Conservation (phyloP, 1,284 basidiomycete genomes). For the Mycosarcoma mackinlayi region DNA sequence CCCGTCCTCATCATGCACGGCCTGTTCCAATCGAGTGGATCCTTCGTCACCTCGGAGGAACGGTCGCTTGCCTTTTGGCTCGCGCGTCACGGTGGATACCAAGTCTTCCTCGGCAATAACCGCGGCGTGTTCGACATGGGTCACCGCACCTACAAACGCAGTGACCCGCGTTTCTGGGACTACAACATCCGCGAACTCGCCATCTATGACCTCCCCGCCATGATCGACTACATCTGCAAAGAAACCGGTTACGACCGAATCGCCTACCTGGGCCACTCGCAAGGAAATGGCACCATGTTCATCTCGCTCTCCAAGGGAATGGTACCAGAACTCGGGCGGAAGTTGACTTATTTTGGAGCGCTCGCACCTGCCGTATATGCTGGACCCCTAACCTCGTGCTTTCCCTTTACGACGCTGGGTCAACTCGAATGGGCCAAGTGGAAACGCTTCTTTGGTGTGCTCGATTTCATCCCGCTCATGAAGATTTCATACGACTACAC, state of each 20-base stretch:
- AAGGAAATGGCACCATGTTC: constrained; percentile 72
- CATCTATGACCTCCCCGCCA: constrained; percentile 74
- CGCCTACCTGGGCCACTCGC: constrained; percentile 74
- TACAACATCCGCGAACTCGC: constrained; percentile 76
- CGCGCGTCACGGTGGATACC: constrained; percentile 73
- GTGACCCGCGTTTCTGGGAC: constrained; percentile 75
- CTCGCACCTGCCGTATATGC: constrained; percentile 76
- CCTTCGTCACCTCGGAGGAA: constrained; percentile 76
- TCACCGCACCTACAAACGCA: constrained; percentile 71
- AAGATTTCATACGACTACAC: constrained; percentile 73
- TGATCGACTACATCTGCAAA: constrained; percentile 74
- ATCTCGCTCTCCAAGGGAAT: constrained; percentile 71
- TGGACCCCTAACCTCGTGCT: constrained; percentile 74
- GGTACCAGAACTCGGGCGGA: constrained; percentile 73
- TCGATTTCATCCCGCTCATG: constrained; percentile 77
- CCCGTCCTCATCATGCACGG: constrained; percentile 76
- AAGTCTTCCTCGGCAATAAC: constrained; percentile 76
- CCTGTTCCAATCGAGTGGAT: constrained; percentile 75
- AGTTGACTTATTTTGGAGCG: constrained; percentile 74
- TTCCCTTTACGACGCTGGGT: constrained; percentile 71
- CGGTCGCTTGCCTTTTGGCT: constrained; percentile 76
- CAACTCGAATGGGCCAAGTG: constrained; percentile 72
- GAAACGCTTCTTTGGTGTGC: constrained; percentile 74
- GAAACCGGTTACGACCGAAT: constrained; percentile 74
- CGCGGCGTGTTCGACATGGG: constrained; percentile 76